Percentiles rank a stretch among this genome's conserved stretches.
These are phyloP conservation scores for Lasiodiplodia citricola DNA, from an alignment of 2,329 filamentous ascomycete genomes.

Conservation along the genomic window DNA sequence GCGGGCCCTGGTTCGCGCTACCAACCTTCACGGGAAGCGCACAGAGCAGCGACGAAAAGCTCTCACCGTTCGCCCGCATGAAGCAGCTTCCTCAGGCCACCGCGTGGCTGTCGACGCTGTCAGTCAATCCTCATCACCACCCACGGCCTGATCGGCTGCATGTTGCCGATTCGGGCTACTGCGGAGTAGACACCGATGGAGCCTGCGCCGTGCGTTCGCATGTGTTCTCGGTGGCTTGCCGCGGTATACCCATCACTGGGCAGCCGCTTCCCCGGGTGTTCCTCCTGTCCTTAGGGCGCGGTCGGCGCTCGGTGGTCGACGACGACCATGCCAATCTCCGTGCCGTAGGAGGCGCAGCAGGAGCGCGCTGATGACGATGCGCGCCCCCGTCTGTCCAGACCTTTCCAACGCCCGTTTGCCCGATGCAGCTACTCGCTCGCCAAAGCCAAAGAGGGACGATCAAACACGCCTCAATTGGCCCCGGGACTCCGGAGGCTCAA, in stretches of 20 bases:
- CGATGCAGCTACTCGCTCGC: not conserved
- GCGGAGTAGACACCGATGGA: too few species aligned
- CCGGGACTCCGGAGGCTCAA: not conserved
- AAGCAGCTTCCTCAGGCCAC: not conserved
- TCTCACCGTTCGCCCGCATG: not conserved
- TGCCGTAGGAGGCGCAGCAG: not conserved
- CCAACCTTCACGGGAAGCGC: constrained; percentile 22
- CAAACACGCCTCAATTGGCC: not conserved
- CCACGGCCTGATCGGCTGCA: too few species aligned
- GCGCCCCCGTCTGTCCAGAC: not conserved
- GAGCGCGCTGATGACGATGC: not conserved
- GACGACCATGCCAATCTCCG: not conserved
- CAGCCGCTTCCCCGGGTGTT: not conserved
- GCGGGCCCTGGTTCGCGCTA: constrained; percentile 1
- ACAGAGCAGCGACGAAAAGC: not conserved
- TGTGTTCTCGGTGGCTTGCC: not conserved
- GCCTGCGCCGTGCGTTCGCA: too few species aligned
- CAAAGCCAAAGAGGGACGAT: not conserved
- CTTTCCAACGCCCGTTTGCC: not conserved
- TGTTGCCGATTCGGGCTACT: too few species aligned
- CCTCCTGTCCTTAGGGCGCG: not conserved
- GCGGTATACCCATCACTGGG: not conserved
- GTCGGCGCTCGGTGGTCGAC: not conserved
- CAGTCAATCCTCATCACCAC: too few species aligned
- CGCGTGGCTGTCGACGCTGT: too few species aligned